Evolutionary conservation across 192 early-diverging fungal species (phyloP), one percentile per base, ranked within the genome.

Genomic region (Gorgonomyces haynaldii): DNA sequence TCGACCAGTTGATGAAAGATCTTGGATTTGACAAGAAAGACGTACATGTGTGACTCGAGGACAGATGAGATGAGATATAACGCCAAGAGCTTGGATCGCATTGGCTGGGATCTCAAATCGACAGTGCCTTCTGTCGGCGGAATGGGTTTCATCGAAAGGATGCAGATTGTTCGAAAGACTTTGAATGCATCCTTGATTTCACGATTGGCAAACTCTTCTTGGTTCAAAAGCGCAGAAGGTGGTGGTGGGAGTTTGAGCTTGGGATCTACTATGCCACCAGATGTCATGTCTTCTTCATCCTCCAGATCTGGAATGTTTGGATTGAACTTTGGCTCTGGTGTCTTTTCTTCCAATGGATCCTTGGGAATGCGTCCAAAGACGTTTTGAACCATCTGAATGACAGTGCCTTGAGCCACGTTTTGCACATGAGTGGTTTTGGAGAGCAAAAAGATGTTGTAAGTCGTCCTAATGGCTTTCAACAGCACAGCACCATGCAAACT

Each of bases 371-470:
- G 77, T 17, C 78, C 64, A 62, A 92, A 83, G 10, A 92, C 74
- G 36, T 81, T 64, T 35, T 82, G 73, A 13, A 92, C 81, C 82
- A 92, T 92, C 61, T 96, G 91, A 0, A 83, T 82, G 39, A 96
- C 52, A 1, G 88, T 84, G 2, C 79, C 85, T 56, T 92, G 88
- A 12, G 89, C 88, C 22, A 96, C 69, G 21, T 77, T 89, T 71
- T 92, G 89, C 27, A 79, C 88, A 22, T 67, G 67, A 15, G 69
- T 65, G 29, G 74, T 76, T 17, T 76, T 68, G 4, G 84, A 80
- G n/a, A 84, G 54, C 46, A 91, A 64, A 56, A 89, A 96, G 22
- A 96, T 85, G 53, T 88, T 90, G 64, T 84, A 89, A 1, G 83
- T 78, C 0, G 88, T 89, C 29, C 89, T 59, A 22, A 96, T 76